Conservation (phyloP, 1,284 basidiomycete genomes). For the Leccinum solheimii region DNA sequence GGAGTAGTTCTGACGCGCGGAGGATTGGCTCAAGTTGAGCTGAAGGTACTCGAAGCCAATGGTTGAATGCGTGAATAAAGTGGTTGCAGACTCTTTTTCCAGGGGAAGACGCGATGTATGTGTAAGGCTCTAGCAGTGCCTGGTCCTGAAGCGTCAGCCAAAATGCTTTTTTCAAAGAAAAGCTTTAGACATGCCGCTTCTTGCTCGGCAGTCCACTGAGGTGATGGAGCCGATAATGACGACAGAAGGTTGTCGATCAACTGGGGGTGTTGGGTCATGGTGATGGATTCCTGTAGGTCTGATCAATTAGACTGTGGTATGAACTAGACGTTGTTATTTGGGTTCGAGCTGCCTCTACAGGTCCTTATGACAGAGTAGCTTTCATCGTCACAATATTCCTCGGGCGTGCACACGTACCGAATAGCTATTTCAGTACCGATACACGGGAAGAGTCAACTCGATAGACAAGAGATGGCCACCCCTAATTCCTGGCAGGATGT, state of each 20-base stretch:
- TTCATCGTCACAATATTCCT: not conserved
- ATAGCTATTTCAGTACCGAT: not conserved
- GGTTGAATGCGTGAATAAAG: constrained; percentile 92
- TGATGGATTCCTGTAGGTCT: not conserved
- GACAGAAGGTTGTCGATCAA: constrained; percentile 28
- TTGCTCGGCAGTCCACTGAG: constrained; percentile 13
- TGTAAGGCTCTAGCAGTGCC: constrained; percentile 85
- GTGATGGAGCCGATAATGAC: constrained; percentile 14
- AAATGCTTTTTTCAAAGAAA: not conserved
- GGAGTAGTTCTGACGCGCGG: constrained; percentile 85
- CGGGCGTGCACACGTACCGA: not conserved
- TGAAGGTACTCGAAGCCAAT: constrained; percentile 85
- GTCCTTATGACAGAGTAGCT: not conserved
- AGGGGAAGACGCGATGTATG: constrained; percentile 83
- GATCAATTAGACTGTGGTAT: not conserved
- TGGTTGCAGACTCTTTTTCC: constrained; percentile 92
- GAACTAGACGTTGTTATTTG: not conserved
- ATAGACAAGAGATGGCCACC: not conserved
- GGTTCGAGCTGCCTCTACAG: not conserved
- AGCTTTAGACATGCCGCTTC: constrained; percentile 21
- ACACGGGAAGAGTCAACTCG: not conserved
- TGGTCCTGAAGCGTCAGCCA: constrained; percentile 3
- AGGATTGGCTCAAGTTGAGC: constrained; percentile 74
- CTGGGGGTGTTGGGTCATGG: constrained; percentile 17
- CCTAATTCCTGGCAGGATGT: not conserved